Base-by-base conservation (phyloP, 768 basidiomycete species). In the Suillus placidus region DNA sequence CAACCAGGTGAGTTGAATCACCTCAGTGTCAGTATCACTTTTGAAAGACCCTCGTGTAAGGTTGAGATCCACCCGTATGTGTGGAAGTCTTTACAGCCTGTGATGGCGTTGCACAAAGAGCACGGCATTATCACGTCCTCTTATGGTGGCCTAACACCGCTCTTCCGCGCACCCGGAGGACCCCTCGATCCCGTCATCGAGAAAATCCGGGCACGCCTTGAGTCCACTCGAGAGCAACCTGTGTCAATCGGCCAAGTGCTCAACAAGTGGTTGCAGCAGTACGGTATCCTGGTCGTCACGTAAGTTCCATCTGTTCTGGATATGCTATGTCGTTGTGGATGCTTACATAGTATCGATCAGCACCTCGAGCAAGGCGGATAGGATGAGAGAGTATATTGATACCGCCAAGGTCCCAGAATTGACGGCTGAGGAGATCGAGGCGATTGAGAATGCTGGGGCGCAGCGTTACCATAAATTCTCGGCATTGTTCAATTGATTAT, bases 1-100 rank as follows among this genome's bases (percentile, higher is more conserved):
- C 47, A 91, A 93, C 71, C 91, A 93, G 79, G 90, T 87, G 32
- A 10, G 38, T n/a, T 4, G 67, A 69, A 18, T 18, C 18, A 37
- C 58, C 37, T 34, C 38, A 20, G 43, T 40, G 16, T 14, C 63
- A 38, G 54, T 55, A 32, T 42, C 56, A 34, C 35, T 47, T 26
- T 40, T 30, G 8, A 58, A 5, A 0, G 0, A 23, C 23, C 20
- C 58, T 20, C 20, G 18, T 9, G 18, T 8, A 47, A 91, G 87
- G 88, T 92, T 58, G 82, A 85, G 65, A 77, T 92, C 38, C 88
- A 91, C 72, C 90, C 92, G 13, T 92, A 91, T 72, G 72, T 77
- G 63, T 77, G 77, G 30, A 73, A 79, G 58, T 74, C 71, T 23
- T 16, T n/a, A 13, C 67, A 77, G 26, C 66, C 70, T 20, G 49